Base-by-base conservation (phyloP, 495 filamentous ascomycete genomes). In the Trichoderma virens region DNA sequence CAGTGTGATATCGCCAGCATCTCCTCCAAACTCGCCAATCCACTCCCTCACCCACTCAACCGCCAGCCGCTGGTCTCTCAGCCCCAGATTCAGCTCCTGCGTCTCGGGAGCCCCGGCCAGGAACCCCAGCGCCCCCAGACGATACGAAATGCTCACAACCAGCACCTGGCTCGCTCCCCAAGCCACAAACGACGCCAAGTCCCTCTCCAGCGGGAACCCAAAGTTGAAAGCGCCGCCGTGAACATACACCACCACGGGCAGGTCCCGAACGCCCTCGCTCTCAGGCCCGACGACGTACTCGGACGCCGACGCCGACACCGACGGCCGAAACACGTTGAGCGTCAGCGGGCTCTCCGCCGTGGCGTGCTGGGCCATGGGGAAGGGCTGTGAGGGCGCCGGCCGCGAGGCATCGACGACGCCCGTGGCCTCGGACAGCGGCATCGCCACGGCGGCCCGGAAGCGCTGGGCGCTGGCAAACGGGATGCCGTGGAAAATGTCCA, bases 121-220 rank as follows among this genome's bases (percentile, higher is more conserved):
- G 70, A 90, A 91, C 0, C 88, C 88, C 30, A 91, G 79, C 0
- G 87, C 77, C 13, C 85, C 85, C 23, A 90, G 73, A 2, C 88
- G 83, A 66, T 92, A 92, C 70, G 86, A 88, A 64, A 88, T 86
- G 71, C 83, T 85, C 35, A 90, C 75, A 23, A 84, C 72, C 20
- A 91, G 77, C 43, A 87, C 76, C 64, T 64, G 83, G 64, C 69
- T 82, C 69, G 69, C 77, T 65, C 67, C 79, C 78, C 74, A 88
- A 14, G 83, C 78, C 0, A 83, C 78, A 14, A 85, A 81, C 59
- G 76, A 79, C 0, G 77, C 76, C 74, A 83, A 79, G 63, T 80
- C 76, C 27, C 80, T 70, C 62, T 78, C 78, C 20, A 64, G 34
- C 1, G 77, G 78, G 51, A 60, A 65, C 3, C 82, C 82, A 31